Conservation (phyloP, 2,329 filamentous ascomycete species). For the Fragosphaeria purpurea region DNA sequence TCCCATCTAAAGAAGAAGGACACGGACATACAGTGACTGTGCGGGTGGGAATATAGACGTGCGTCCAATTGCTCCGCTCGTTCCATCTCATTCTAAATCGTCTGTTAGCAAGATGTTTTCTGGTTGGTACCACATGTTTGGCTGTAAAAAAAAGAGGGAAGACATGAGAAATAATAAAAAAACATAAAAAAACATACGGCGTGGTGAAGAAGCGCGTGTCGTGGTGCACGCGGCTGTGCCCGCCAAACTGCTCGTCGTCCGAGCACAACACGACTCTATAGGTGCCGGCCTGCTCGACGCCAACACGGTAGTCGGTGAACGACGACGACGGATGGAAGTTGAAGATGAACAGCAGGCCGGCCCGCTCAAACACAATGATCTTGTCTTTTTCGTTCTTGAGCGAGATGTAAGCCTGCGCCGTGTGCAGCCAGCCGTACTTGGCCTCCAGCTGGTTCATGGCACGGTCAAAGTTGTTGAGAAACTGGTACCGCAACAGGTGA, state of each 20-base stretch:
- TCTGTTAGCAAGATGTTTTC: constrained; percentile 2
- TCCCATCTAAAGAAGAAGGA: neutral
- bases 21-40: constrained; percentile 61
- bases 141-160: too few species aligned
- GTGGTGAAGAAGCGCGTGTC: constrained; percentile 88
- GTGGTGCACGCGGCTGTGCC: constrained; percentile 66
- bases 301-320: constrained; percentile 87
- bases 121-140: too few species aligned
- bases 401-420: constrained; percentile 80
- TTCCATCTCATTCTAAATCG: constrained; percentile 66
- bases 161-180: too few species aligned
- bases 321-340: constrained; percentile 84
- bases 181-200: constrained; percentile 26
- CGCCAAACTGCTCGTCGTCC: constrained; percentile 69
- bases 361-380: constrained; percentile 90
- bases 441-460: constrained; percentile 82
- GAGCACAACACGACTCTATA: constrained; percentile 81
- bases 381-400: constrained; percentile 93
- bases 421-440: constrained; percentile 84
- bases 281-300: constrained; percentile 72
- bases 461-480: constrained; percentile 87
- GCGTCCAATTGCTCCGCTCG: constrained; percentile 75
- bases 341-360: constrained; percentile 84
- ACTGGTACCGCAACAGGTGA: constrained; percentile 71
- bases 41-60: constrained; percentile 79